Percentiles rank a stretch among this genome's conserved stretches.
These are phyloP conservation scores for Sarocladiaceae sp. DNA, from an alignment of 2,329 filamentous ascomycete species.

Conservation along the genomic window DNA sequence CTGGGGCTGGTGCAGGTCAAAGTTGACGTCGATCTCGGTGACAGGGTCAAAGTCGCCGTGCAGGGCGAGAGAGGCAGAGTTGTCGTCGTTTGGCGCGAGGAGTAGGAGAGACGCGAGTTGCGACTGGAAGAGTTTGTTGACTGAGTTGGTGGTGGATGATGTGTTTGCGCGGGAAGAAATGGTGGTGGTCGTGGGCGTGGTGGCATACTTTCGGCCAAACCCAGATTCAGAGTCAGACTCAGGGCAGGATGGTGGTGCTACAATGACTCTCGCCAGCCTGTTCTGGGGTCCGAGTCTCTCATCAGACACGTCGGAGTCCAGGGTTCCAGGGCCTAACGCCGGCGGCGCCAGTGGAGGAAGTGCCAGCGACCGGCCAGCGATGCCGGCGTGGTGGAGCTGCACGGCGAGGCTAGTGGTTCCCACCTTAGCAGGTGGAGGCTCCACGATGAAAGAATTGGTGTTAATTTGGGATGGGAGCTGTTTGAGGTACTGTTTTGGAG, in stretches of 20 bases:
- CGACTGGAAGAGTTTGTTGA: constrained; percentile 5
- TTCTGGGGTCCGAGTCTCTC: background rate
- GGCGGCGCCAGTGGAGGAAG: constrained; percentile 1
- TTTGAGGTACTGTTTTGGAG: background rate
- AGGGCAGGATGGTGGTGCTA: background rate
- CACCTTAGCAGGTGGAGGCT: constrained; percentile 1
- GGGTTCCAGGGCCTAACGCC: background rate
- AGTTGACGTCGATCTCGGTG: background rate
- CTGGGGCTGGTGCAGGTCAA: background rate
- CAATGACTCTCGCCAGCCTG: background rate
- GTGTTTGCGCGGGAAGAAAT: background rate
- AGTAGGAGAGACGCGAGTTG: constrained; percentile 1
- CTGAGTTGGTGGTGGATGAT: background rate
- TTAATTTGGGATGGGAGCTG: background rate
- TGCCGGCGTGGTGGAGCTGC: constrained; percentile 8
- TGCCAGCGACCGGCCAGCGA: constrained; percentile 8
- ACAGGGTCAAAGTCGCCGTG: background rate
- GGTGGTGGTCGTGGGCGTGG: constrained; percentile 1
- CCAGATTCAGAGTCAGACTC: background rate
- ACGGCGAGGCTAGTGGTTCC: constrained; percentile 5
- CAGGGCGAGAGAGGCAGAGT: constrained; percentile 5
- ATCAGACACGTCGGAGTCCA: background rate
- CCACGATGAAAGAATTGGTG: background rate
- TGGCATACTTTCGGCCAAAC: background rate
- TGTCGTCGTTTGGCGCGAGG: constrained; percentile 8